Evolutionary conservation across 2,329 filamentous ascomycete species (phyloP).

Genomic region (Pezicula radicicola): DNA sequence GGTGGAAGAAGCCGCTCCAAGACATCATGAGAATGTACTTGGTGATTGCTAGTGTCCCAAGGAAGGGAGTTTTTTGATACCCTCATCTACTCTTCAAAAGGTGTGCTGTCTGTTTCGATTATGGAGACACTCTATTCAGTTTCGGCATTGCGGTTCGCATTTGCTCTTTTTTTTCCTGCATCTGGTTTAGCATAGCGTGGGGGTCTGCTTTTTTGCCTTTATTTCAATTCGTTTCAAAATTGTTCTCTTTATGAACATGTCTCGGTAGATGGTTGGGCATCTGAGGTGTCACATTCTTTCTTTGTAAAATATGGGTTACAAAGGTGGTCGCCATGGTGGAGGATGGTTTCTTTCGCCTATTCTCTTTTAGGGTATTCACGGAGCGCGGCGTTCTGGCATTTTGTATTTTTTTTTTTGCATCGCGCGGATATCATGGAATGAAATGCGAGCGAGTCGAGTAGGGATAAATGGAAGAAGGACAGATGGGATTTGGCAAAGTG

Average conservation of each 20-base stretch:
- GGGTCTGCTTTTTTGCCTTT: not conserved
- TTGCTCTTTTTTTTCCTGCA: not conserved
- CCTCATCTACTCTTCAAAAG: constrained; percentile 1
- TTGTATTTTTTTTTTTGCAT: too few species aligned
- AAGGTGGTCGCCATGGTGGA: too few species aligned
- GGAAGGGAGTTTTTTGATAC: constrained; percentile 2
- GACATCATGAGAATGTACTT: not conserved
- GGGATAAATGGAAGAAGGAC: too few species aligned
- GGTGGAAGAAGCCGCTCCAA: not conserved
- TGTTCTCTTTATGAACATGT: constrained; percentile 1
- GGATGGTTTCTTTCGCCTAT: too few species aligned
- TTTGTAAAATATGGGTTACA: constrained; percentile 1
- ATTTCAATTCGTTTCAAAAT: not conserved
- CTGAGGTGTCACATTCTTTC: not conserved
- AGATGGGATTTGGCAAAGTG: too few species aligned
- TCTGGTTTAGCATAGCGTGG: constrained; percentile 1
- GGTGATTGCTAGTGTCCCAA: not conserved
- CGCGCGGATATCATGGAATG: too few species aligned
- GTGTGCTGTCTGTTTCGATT: not conserved
- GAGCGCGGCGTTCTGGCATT: too few species aligned
- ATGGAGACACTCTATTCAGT: not conserved
- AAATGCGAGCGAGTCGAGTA: too few species aligned
- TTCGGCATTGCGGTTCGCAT: not conserved
- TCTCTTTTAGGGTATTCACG: too few species aligned
- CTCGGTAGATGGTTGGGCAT: not conserved